Conservation (phyloP, 306 rosid species). For the Biancaea sappan region DNA sequence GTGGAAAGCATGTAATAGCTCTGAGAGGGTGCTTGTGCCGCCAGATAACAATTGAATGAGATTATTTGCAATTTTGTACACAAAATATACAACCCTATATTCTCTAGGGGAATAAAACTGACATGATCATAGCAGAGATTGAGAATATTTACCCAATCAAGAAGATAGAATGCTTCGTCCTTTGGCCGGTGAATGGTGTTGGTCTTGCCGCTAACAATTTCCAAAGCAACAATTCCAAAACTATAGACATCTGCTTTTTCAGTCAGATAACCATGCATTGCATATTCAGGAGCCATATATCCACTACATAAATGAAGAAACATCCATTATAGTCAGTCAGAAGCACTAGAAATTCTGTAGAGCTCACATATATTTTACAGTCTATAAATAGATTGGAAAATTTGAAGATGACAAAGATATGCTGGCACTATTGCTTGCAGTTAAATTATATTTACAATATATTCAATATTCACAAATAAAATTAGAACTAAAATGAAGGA, state of each 20-base stretch:
- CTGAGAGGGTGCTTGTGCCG: too few species aligned
- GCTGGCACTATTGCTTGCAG: not conserved
- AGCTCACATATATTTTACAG: too few species aligned
- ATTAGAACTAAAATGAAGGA: not conserved
- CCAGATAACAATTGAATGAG: conserved; percentile 15
- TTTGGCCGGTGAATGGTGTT: conserved; percentile 49
- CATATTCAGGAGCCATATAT: conserved; percentile 66
- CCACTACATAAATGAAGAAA: conserved; percentile 39
- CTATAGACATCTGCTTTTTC: conserved; percentile 88
- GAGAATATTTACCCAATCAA: conserved; percentile 55
- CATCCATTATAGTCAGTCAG: not conserved
- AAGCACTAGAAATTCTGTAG: too few species aligned
- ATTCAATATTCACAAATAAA: too few species aligned
- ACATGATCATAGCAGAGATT: not conserved
- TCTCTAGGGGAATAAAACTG: not conserved
- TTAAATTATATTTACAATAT: not conserved
- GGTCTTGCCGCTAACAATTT: conserved; percentile 67
- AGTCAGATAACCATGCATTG: conserved; percentile 72
- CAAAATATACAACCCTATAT: too few species aligned
- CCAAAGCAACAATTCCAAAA: conserved; percentile 72
- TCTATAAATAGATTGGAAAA: too few species aligned
- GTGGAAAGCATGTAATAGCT: not conserved
- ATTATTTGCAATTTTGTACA: not conserved
- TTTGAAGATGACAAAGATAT: too few species aligned
- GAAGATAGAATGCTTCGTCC: conserved; percentile 55